Evolutionary conservation across 2,329 filamentous ascomycete genomes (phyloP), one percentile per base, ranked within the genome.

Genomic region (Aspergillus udagawae): DNA sequence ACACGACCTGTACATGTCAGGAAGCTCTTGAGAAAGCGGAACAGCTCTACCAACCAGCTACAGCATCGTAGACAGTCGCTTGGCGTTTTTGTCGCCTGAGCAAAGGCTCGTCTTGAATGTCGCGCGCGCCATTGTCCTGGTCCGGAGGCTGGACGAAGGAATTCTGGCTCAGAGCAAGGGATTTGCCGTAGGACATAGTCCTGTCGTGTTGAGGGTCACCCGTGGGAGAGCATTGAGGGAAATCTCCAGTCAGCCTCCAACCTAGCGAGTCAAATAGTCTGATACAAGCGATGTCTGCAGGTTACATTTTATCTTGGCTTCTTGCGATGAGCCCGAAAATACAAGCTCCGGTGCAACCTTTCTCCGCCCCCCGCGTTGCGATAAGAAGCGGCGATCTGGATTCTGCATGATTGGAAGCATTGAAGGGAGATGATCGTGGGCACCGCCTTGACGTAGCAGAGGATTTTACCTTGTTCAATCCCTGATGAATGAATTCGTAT

Each of bases 401-500:
- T 4, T 29, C 3, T 29, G 28, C 9, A 12, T 12, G 1, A 12
- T 12, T 29, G 10, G 28, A 29, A 12, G 10, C 9, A 29, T 29
- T 29, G 28, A 41, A 38, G 20, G n/a, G 3, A n/a, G 17, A 5
- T n/a, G 2, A 10, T 21, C 35, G 14, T n/a, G 3, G 17, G 3
- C 14, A 51, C 27, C 28, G 9, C 20, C 21, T 25, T 4, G 44
- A 47, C 14, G 2, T n/a, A 38, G 21, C 3, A 4, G 21, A 23
- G 10, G 23, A 14, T 27, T 8, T 7, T 12, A 17, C 3, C 5
- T 41, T 38, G 35, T 14, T 17, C 12, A 23, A 47, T 49, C 23
- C 47, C 53, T 63, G 73, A 87, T 88, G 85, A 80, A 93, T 91
- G 86, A 88, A 89, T 85, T 80, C 84, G 71, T 86, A 87, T 72